Conservation (phyloP, 495 filamentous ascomycete species). For the Podospora australis region DNA sequence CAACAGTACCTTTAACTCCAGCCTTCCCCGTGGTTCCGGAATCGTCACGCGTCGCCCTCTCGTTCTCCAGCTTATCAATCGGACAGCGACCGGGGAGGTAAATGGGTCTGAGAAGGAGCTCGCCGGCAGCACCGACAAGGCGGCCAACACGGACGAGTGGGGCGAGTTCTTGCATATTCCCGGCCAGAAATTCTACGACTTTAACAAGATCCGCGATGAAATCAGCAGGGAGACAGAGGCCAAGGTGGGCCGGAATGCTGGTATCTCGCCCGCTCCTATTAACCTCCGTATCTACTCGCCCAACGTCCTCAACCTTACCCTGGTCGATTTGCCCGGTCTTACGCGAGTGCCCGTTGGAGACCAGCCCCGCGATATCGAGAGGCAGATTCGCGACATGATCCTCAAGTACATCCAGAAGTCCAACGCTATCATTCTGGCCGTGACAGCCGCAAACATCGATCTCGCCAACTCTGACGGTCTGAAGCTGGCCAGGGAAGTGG, state of each 20-base stretch:
- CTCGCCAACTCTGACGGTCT: constrained; percentile 97
- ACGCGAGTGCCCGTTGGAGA: constrained; percentile 98
- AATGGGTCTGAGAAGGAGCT: constrained; percentile 77
- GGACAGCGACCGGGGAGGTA: constrained; percentile 48
- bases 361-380: constrained; percentile 97
- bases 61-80: constrained; percentile 96
- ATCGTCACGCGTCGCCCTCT: constrained; percentile 96
- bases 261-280: constrained; percentile 93
- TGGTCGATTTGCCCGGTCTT: constrained; percentile 95
- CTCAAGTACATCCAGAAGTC: constrained; percentile 97
- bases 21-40: constrained; percentile 93
- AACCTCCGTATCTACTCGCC: constrained; percentile 97
- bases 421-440: constrained; percentile 95
- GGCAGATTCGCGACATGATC: constrained; percentile 97
- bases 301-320: constrained; percentile 93
- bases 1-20: constrained; percentile 29
- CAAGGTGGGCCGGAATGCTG: constrained; percentile 94
- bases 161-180: constrained; percentile 98
- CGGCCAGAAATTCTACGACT: constrained; percentile 97
- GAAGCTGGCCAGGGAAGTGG: constrained; percentile 94
- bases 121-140: constrained; percentile 59
- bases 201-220: constrained; percentile 98
- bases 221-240: constrained; percentile 94
- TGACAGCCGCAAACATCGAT: constrained; percentile 95
- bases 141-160: constrained; percentile 91